Base-by-base conservation (phyloP, 2,329 filamentous ascomycete genomes). In the Scleromitrula shiraiana region DNA sequence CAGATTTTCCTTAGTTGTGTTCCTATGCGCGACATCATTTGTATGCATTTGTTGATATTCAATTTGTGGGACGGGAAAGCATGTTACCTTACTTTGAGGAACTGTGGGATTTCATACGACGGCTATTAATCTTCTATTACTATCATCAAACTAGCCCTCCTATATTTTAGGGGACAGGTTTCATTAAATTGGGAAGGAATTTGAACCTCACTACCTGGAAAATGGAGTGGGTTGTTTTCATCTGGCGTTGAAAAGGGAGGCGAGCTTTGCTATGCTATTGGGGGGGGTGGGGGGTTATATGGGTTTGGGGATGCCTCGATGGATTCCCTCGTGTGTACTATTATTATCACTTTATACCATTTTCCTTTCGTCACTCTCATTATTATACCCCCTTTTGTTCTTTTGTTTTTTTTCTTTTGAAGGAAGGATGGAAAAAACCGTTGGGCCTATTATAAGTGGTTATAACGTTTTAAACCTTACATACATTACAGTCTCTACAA, bases 91-190 rank as follows among this genome's bases (percentile, higher is more conserved):
- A 17, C 17, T 9, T 29, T 17, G 15, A 9, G 17, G 33, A 19
- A 17, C 7, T n/a, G 23, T 20, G 17, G 29, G 14, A 23, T 9
- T 33, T 32, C 29, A 24, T 12, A 29, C 29, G 14, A 42, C 22
- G 20, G 17, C 23, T 12, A 19, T 39, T 38, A 29, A 29, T 38
- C 23, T 40, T 46, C 26, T 46, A 40, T 29, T 46, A 29, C 43
- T n/a, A 17, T 40, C 35, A 20, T 19, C 39, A 32, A 19, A 39
- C 3, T 17, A 17, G 10, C n/a, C 10, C 10, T 15, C 23, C 7
- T 7, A 19, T 14, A 12, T 40, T 41, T 30, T 3, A 12, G 24
- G 35, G n/a, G 15, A n/a, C 15, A 40, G n/a, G 20, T 17, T 14
- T 33, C 19, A 12, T 27, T 22, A 5, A 15, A 5, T 42, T 35